Conservation (phyloP, 2,329 filamentous ascomycete genomes). For the Alternaria triticina region DNA sequence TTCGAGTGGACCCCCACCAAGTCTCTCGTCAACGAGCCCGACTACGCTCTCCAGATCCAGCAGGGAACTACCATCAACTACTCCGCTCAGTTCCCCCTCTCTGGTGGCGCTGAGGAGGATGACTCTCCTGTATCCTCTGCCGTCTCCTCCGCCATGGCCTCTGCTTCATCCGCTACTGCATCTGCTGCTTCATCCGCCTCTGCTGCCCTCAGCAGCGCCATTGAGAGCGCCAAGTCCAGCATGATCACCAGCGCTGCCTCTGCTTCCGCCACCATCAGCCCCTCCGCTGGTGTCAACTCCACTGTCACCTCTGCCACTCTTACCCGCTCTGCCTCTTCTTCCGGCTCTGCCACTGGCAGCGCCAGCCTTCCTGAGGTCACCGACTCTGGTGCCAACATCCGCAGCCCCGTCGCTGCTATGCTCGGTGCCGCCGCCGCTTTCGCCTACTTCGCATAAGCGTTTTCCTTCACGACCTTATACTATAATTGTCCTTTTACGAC, state of each 20-base stretch:
- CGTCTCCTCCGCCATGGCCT: constrained; percentile 15
- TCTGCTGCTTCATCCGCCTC: constrained; percentile 5
- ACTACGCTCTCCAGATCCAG: constrained; percentile 66
- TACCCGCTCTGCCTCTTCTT: constrained; percentile 23
- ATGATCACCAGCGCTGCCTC: constrained; percentile 35
- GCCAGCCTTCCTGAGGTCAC: constrained; percentile 18
- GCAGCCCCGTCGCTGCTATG: constrained; percentile 49
- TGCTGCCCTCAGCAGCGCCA: constrained; percentile 20
- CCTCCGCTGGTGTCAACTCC: constrained; percentile 30
- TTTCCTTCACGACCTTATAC: background rate
- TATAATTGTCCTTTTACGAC: constrained; percentile 18
- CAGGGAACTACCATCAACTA: constrained; percentile 63
- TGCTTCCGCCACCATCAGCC: constrained; percentile 28
- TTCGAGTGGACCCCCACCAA: constrained; percentile 60
- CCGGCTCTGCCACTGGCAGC: constrained; percentile 21
- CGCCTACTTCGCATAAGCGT: constrained; percentile 48
- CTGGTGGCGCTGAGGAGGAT: constrained; percentile 35
- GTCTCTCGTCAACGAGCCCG: constrained; percentile 51
- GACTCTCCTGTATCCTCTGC: constrained; percentile 26
- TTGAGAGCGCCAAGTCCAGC: constrained; percentile 7
- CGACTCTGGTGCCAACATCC: constrained; percentile 35
- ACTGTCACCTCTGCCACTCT: constrained; percentile 36
- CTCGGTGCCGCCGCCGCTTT: constrained; percentile 51
- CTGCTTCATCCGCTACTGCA: constrained; percentile 26
- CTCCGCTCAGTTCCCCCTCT: constrained; percentile 57